Evolutionary conservation across 1,284 basidiomycete genomes (phyloP), one percentile per base, ranked within the genome.

Genomic region (Crucibulum parvulum): DNA sequence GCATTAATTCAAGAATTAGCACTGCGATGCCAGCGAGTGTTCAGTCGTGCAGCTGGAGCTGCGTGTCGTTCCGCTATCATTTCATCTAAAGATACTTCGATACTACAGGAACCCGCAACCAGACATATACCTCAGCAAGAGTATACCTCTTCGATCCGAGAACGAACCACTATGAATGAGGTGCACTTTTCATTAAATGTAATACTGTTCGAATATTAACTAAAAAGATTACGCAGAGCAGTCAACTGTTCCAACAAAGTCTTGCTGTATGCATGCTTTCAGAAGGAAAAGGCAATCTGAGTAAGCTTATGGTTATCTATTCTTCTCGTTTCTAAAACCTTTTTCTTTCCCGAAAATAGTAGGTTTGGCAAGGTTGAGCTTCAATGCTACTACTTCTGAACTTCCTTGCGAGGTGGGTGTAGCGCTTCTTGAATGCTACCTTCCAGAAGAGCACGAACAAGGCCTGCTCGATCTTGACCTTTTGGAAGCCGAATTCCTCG

Each of bases 401-500:
- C 66, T 72, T 63, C 74, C 76, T 56, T 69, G 61, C 62, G 74
- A 79, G 62, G 73, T 84, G 69, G 77, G 76, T 60, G 73, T 84
- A 62, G 80, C 76, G 64, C 69, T 89, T 73, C 75, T 89, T 43
- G 82, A 86, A 69, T 86, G 85, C 69, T 74, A 68, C 63, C 70
- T 83, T 65, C 69, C 73, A 63, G 75, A 78, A 66, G 76, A 71
- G 45, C 72, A 72, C 61, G 75, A 77, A 69, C 70, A 63, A 62
- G 68, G 58, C 51, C 61, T 62, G 48, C 59, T 59, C 48, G 73
- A 74, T 59, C 68, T 88, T 66, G 80, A 87, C 60, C 68, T 92
- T 53, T 71, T 91, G 67, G 87, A 89, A 68, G 81, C 79, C 56
- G 88, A 90, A 59, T 93, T 93, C 75, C 92, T 93, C 71, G 91